Conservation (phyloP, 768 basidiomycete genomes). For the Boletus pseudo-olivaceus region DNA sequence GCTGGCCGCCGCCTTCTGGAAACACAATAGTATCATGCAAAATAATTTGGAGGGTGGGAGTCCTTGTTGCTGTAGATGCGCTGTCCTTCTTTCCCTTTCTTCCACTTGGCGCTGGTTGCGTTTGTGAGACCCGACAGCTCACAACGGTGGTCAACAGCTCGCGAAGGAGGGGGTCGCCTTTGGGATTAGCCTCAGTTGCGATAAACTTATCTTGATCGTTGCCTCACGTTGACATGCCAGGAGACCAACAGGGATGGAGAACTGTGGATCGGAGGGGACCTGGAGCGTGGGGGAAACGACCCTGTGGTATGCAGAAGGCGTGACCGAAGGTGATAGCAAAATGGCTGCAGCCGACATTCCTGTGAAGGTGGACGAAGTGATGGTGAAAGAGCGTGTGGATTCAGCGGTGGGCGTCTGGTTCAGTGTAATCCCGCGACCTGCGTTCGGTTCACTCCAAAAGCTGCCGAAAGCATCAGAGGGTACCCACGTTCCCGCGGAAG, state of each 20-base stretch:
- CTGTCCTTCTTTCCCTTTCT: slow-evolving; percentile 57
- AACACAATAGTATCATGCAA: slow-evolving; percentile 78
- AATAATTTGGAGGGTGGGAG: slow-evolving; percentile 58
- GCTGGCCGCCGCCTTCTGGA: slow-evolving; percentile 82
- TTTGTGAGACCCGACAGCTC: slow-evolving; percentile 44
- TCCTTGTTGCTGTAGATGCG: slow-evolving; percentile 40
- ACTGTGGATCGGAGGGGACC: slow-evolving; percentile 47
- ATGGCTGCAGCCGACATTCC: slow-evolving; percentile 38
- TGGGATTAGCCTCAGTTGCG: slow-evolving; percentile 6
- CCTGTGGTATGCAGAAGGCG: slow-evolving; percentile 60
- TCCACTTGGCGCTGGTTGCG: slow-evolving; percentile 35
- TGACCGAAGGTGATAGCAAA: slow-evolving; percentile 40
- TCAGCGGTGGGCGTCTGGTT: background rate
- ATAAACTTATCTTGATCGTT: slow-evolving; percentile 5
- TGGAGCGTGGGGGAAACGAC: slow-evolving; percentile 56
- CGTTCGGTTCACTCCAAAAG: too few relatives aligned
- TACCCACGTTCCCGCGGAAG: background rate
- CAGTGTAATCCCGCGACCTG: background rate
- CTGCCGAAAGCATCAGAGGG: too few relatives aligned
- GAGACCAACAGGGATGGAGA: slow-evolving; percentile 68
- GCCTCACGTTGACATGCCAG: slow-evolving; percentile 72
- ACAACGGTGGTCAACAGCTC: slow-evolving; percentile 57
- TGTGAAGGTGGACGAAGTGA: background rate
- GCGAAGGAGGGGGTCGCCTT: slow-evolving; percentile 69
- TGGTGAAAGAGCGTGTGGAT: background rate